A percentile compares a stretch with the other conserved stretches of the same genome.
Evolutionary conservation across 176 grass and related monocot genomes (phyloP).

Genomic region (Metroxylon sagu): DNA sequence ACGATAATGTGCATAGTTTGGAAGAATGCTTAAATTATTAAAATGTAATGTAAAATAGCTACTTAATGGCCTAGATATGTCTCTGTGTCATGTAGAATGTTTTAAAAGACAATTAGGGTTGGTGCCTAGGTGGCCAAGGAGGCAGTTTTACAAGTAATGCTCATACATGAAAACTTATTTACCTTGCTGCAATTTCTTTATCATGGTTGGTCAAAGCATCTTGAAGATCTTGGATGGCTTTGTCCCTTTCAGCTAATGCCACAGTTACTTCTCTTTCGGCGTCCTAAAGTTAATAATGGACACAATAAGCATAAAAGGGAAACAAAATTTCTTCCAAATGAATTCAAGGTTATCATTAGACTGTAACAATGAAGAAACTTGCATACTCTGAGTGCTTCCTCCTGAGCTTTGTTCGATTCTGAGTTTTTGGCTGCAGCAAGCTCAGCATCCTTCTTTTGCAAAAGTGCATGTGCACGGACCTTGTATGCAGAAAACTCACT

Average conservation of each 20-base stretch:
- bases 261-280: slow-evolving; percentile 67
- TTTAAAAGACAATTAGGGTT: too few relatives aligned
- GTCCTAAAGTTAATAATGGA: slow-evolving; percentile 39
- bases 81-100: too few relatives aligned
- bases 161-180: not conserved
- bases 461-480: slow-evolving; percentile 85
- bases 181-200: slow-evolving; percentile 81
- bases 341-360: not conserved
- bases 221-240: slow-evolving; percentile 65
- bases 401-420: slow-evolving; percentile 64
- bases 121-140: too few relatives aligned
- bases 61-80: too few relatives aligned
- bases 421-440: slow-evolving; percentile 64
- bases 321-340: not conserved
- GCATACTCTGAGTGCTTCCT: slow-evolving; percentile 63
- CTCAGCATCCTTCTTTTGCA: slow-evolving; percentile 96
- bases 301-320: too few relatives aligned
- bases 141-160: too few relatives aligned
- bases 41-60: too few relatives aligned
- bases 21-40: too few relatives aligned
- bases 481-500: slow-evolving; percentile 93
- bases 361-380: slow-evolving; percentile 1
- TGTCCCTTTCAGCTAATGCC: slow-evolving; percentile 75
- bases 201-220: slow-evolving; percentile 39
- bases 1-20: too few relatives aligned